Conservation (phyloP, 2,329 filamentous ascomycete species). For the Colletotrichum tropicicola region DNA sequence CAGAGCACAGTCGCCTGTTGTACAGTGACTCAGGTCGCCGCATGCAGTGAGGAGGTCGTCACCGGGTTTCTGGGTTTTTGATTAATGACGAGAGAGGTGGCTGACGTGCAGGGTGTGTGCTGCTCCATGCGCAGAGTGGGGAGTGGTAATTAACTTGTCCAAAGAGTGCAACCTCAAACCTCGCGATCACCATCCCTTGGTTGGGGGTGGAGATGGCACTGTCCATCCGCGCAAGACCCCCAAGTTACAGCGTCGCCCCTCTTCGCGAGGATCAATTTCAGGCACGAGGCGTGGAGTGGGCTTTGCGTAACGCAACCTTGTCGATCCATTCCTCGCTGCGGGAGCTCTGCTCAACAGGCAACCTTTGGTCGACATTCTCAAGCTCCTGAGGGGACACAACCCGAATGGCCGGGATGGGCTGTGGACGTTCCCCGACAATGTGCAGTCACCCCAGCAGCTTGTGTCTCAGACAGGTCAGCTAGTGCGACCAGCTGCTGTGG, state of each 20-base stretch:
- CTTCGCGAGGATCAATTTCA: conserved; percentile 19
- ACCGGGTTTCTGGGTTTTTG: conserved; percentile 21
- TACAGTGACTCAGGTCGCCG: conserved; percentile 4
- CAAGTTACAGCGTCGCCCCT: background rate
- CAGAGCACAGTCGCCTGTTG: background rate
- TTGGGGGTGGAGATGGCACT: conserved; percentile 8
- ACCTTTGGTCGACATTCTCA: background rate
- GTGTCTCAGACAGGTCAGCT: conserved; percentile 17
- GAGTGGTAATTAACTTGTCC: conserved; percentile 5
- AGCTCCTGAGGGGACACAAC: background rate
- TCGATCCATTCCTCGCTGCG: background rate
- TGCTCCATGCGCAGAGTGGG: conserved; percentile 4
- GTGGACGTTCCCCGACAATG: background rate
- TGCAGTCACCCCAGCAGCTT: background rate
- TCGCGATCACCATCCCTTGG: conserved; percentile 15
- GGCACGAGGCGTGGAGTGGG: conserved; percentile 7
- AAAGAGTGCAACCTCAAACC: conserved; percentile 17
- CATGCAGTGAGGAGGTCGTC: background rate
- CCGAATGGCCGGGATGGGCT: conserved; percentile 4
- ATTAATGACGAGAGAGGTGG: conserved; percentile 9
- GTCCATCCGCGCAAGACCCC: conserved; percentile 7
- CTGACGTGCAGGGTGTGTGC: conserved; percentile 13
- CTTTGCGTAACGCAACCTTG: conserved; percentile 1
- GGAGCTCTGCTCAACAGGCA: background rate
- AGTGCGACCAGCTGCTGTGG: conserved; percentile 18